Base-by-base conservation (phyloP, 768 basidiomycete species). In the Trametes elegans region DNA sequence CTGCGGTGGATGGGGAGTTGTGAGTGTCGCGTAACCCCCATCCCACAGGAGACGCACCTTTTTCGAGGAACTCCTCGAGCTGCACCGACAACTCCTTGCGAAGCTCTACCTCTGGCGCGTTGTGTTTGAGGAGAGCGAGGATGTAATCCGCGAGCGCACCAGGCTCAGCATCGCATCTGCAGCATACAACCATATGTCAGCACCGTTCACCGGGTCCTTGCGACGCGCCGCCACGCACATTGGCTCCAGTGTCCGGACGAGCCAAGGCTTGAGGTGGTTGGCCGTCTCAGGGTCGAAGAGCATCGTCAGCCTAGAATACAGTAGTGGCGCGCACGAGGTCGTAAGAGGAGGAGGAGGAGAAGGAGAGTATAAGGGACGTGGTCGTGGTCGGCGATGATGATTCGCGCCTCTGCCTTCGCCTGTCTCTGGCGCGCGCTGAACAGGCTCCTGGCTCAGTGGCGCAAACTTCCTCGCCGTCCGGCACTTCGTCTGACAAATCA, bases 161-260 rank as follows among this genome's bases (percentile, higher is more conserved):
- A 27, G 96, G 94, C 68, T 98, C 96, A 36, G 96, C 96, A 69
- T 98, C 96, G 70, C 93, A 96, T 79, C 95, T 97, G 62, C 14
- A 49, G 59, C 43, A 46, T 62, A 40, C 49, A 29, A 52, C 34
- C 57, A 43, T 61, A 19, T 42, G 26, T 31, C 60, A 48, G 49
- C 56, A 28, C 47, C 27, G 10, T 26, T 19, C 21, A 5, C 24
- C 23, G 13, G 21, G 46, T 39, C 10, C 27, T 36, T n/a, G n/a
- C 21, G 35, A 57, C 14, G 35, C 40, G 42, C 23, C 5, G 66
- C 54, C 42, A 71, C 82, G 56, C 58, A 94, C 94, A 98, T 93
- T 59, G 94, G 94, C 70, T 93, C 93, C 36, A 98, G 82, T 0
- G 88, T 90, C 59, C 82, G 80, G 42, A 93, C 79, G 40, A 98